These are phyloP conservation scores for Geotrichum candidum DNA, from an alignment of 1,139 yeast species.

Conservation along the genomic window DNA sequence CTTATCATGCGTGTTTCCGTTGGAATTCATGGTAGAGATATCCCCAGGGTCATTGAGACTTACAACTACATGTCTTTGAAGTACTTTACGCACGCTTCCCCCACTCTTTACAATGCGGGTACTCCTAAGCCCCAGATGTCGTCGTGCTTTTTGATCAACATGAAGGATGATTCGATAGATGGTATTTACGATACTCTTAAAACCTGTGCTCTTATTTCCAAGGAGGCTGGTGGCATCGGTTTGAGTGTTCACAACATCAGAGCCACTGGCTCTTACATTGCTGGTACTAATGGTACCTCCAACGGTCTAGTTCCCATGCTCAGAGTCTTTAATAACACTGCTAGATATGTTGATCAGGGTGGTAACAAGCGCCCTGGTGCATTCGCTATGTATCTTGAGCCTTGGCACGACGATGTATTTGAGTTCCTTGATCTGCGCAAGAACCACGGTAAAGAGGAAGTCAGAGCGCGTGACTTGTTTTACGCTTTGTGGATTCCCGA, in stretches of 20 bases:
- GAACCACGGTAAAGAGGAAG: slow-evolving; percentile 79
- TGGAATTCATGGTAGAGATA: slow-evolving; percentile 67
- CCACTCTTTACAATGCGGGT: slow-evolving; percentile 77
- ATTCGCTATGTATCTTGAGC: slow-evolving; percentile 71
- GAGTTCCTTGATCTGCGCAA: slow-evolving; percentile 69
- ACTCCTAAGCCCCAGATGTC: slow-evolving; percentile 71
- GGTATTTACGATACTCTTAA: slow-evolving; percentile 75
- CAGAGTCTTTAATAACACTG: slow-evolving; percentile 74
- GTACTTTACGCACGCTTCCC: slow-evolving; percentile 74
- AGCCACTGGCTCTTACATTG: slow-evolving; percentile 64
- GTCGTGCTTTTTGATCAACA: slow-evolving; percentile 72
- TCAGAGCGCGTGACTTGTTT: slow-evolving; percentile 75
- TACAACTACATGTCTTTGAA: slow-evolving; percentile 68
- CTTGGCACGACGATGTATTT: slow-evolving; percentile 79
- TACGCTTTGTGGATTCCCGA: slow-evolving; percentile 84
- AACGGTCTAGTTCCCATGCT: slow-evolving; percentile 80
- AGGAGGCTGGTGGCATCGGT: slow-evolving; percentile 82
- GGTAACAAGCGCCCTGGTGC: slow-evolving; percentile 87
- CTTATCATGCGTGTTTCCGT: slow-evolving; percentile 73
- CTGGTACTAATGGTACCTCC: slow-evolving; percentile 71
- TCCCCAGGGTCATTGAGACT: slow-evolving; percentile 57
- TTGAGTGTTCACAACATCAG: slow-evolving; percentile 71
- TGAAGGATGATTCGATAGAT: slow-evolving; percentile 75
- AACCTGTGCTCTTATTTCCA: slow-evolving; percentile 70
- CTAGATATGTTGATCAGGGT: slow-evolving; percentile 82